Percentiles rank a stretch among this genome's conserved stretches.
Conservation (phyloP, 2,329 filamentous ascomycete species). For the Neofusicoccum ribis region DNA sequence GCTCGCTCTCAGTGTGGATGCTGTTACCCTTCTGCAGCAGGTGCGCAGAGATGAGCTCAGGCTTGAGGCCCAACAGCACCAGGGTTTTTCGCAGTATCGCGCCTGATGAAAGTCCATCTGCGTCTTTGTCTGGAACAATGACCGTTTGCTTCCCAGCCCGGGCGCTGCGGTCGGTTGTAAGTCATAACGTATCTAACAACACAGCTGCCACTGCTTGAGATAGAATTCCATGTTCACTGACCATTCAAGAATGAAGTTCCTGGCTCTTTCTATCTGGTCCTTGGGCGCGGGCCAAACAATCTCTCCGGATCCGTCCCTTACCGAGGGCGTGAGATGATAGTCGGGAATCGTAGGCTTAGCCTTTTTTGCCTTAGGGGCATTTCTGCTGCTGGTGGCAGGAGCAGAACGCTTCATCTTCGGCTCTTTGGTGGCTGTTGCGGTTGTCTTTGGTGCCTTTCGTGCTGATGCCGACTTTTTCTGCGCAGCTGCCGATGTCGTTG, state of each 20-base stretch:
- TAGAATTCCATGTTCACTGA: slow-evolving; percentile 29
- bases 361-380: slow-evolving; percentile 14
- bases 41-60: slow-evolving; percentile 57
- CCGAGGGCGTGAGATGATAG: slow-evolving; percentile 16
- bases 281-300: slow-evolving; percentile 60
- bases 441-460: not conserved
- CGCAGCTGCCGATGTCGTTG: not conserved
- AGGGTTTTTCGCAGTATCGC: slow-evolving; percentile 63
- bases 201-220: too few relatives aligned
- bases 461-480: not conserved
- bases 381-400: not conserved
- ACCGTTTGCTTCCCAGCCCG: slow-evolving; percentile 53
- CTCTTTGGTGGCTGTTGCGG: not conserved
- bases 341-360: slow-evolving; percentile 1
- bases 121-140: slow-evolving; percentile 69
- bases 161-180: slow-evolving; percentile 44
- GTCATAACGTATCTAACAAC: not conserved
- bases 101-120: slow-evolving; percentile 66
- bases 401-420: slow-evolving; percentile 9
- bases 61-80: slow-evolving; percentile 57
- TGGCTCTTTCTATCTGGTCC: slow-evolving; percentile 56
- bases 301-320: slow-evolving; percentile 15
- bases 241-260: slow-evolving; percentile 61
- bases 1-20: slow-evolving; percentile 57
- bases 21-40: slow-evolving; percentile 61